Evolutionary conservation across 2,329 filamentous ascomycete genomes (phyloP).

Genomic region (Penicillium decumbens): DNA sequence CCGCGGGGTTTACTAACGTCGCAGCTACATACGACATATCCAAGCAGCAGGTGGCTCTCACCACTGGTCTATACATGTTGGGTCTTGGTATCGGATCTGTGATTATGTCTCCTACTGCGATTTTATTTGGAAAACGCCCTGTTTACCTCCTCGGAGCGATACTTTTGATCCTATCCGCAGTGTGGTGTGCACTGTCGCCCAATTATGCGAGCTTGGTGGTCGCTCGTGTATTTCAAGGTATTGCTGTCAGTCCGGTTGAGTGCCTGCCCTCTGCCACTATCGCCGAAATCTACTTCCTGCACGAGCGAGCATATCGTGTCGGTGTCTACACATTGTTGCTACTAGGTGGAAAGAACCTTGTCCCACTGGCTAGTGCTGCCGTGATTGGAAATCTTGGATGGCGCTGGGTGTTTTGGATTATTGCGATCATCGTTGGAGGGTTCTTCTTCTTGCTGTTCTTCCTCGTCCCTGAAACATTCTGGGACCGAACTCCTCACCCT

Average conservation of each 20-base stretch:
- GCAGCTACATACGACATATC: slow-evolving; percentile 62
- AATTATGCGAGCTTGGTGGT: slow-evolving; percentile 73
- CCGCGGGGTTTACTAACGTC: slow-evolving; percentile 82
- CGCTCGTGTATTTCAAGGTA: slow-evolving; percentile 79
- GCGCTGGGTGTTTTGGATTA: slow-evolving; percentile 90
- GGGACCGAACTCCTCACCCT: slow-evolving; percentile 71
- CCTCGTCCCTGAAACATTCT: slow-evolving; percentile 93
- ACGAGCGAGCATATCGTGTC: slow-evolving; percentile 86
- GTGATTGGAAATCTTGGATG: slow-evolving; percentile 74
- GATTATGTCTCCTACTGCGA: slow-evolving; percentile 81
- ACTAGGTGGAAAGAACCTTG: slow-evolving; percentile 83
- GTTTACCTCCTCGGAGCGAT: slow-evolving; percentile 76
- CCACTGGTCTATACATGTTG: slow-evolving; percentile 91
- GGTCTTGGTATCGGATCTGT: slow-evolving; percentile 82
- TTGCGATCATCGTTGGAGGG: slow-evolving; percentile 72
- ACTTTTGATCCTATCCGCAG: slow-evolving; percentile 68
- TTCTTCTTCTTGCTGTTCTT: slow-evolving; percentile 71
- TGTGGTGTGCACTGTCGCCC: slow-evolving; percentile 85
- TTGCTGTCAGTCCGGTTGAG: slow-evolving; percentile 85
- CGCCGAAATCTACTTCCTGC: slow-evolving; percentile 92
- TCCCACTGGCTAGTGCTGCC: slow-evolving; percentile 79
- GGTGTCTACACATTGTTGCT: slow-evolving; percentile 89
- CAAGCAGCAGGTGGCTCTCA: slow-evolving; percentile 71
- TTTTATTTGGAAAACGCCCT: slow-evolving; percentile 82
- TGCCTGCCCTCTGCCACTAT: slow-evolving; percentile 90